Evolutionary conservation across 2,329 filamentous ascomycete species (phyloP).

Genomic region (Talaromyces funiculosus): DNA sequence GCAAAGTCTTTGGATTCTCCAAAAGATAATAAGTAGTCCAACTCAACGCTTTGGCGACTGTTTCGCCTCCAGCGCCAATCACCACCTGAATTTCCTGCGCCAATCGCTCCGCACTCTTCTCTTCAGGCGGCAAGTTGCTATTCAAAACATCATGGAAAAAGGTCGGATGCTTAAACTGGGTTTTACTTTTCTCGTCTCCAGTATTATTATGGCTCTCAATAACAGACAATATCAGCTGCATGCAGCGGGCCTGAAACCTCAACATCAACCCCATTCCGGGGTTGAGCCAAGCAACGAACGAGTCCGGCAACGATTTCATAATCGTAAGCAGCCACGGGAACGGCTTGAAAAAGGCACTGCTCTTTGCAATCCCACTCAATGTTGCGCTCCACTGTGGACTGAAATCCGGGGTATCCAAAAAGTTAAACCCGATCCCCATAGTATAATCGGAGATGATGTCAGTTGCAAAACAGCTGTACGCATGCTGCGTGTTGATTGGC

Average conservation of each 20-base stretch:
- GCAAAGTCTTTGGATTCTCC: slow-evolving; percentile 16
- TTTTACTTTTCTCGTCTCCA: not conserved
- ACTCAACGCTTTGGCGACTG: slow-evolving; percentile 25
- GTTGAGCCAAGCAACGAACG: slow-evolving; percentile 21
- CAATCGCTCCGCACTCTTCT: slow-evolving; percentile 31
- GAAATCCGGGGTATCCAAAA: slow-evolving; percentile 28
- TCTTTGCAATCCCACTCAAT: slow-evolving; percentile 21
- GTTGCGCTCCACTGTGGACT: slow-evolving; percentile 27
- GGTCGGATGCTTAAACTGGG: slow-evolving; percentile 14
- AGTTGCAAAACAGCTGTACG: slow-evolving; percentile 39
- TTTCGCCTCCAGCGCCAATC: slow-evolving; percentile 28
- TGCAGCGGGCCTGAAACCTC: slow-evolving; percentile 19
- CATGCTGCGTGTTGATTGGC: slow-evolving; percentile 23
- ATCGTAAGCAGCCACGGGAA: slow-evolving; percentile 26
- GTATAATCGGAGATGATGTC: slow-evolving; percentile 44
- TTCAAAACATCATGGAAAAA: slow-evolving; percentile 29
- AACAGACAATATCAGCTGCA: slow-evolving; percentile 14
- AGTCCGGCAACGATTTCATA: slow-evolving; percentile 25
- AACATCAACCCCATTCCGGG: slow-evolving; percentile 21
- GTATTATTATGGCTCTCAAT: slow-evolving; percentile 8
- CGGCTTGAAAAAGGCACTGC: slow-evolving; percentile 20
- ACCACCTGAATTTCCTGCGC: slow-evolving; percentile 28
- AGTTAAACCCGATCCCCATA: slow-evolving; percentile 27
- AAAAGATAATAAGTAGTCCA: slow-evolving; percentile 19
- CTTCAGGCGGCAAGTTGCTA: slow-evolving; percentile 23